Conservation (phyloP, 768 basidiomycete genomes). For the Pleurotus tuber-regium region DNA sequence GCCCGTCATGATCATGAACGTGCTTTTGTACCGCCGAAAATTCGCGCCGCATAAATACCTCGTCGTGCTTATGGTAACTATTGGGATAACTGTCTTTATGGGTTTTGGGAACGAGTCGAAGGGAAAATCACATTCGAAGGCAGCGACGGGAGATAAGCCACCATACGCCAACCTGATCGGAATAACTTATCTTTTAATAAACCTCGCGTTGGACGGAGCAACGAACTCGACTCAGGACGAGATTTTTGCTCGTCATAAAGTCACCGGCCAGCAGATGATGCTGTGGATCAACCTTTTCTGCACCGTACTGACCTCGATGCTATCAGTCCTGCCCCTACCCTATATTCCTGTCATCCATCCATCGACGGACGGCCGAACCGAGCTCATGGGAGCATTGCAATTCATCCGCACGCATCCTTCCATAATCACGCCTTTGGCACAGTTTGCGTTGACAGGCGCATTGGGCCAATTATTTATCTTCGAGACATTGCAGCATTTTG, state of each 20-base stretch:
- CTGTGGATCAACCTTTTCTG: slow-evolving; percentile 93
- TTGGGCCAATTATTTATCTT: slow-evolving; percentile 98
- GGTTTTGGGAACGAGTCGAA: slow-evolving; percentile 61
- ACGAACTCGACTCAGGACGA: slow-evolving; percentile 97
- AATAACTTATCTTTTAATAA: slow-evolving; percentile 73
- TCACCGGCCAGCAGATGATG: slow-evolving; percentile 98
- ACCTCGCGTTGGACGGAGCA: slow-evolving; percentile 88
- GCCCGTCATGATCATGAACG: slow-evolving; percentile 97
- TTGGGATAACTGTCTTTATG: slow-evolving; percentile 94
- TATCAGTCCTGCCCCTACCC: slow-evolving; percentile 74
- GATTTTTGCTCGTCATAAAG: slow-evolving; percentile 76
- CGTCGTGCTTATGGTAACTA: slow-evolving; percentile 90
- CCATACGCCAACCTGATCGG: slow-evolving; percentile 68
- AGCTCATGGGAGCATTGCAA: slow-evolving; percentile 63
- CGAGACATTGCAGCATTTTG: slow-evolving; percentile 90
- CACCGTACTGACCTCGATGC: slow-evolving; percentile 65
- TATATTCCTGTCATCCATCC: slow-evolving; percentile 84
- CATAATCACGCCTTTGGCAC: slow-evolving; percentile 66
- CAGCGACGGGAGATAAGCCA: slow-evolving; percentile 36
- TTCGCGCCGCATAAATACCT: slow-evolving; percentile 95
- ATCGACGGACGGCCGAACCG: slow-evolving; percentile 51
- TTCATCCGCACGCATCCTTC: slow-evolving; percentile 81
- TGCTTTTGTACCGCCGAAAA: slow-evolving; percentile 87
- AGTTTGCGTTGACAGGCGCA: slow-evolving; percentile 89
- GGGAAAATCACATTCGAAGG: slow-evolving; percentile 18